phyloP scores from a whole-genome alignment of 73 alveolate species.

The Symbiodinium pilosum region DNA sequence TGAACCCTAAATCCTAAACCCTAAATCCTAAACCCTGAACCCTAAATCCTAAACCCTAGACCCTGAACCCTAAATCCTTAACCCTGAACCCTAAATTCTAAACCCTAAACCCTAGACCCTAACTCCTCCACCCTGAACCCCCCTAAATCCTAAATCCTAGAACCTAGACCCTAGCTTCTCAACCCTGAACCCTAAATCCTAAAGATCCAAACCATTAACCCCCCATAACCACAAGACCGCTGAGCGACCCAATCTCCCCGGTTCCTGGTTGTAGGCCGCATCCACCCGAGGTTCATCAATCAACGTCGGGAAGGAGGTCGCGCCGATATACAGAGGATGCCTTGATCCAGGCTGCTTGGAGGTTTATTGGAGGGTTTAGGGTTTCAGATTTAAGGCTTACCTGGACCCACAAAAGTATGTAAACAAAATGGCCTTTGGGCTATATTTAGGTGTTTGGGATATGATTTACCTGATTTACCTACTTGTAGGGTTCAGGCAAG shows the following conservation, averaged over 20 bases:
- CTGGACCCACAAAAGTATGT: no score
- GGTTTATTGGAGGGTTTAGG: neutral
- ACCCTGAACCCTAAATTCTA: neutral
- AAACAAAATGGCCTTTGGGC: no score
- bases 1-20: no score
- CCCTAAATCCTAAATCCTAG: neutral
- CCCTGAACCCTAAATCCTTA: neutral
- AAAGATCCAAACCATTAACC: neutral
- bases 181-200: neutral
- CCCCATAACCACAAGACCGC: neutral
- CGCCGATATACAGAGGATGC: slow-evolving; percentile 75
- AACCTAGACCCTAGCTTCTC: neutral
- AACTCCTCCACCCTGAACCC: neutral
- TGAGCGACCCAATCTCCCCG: no score
- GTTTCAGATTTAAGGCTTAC: no score
- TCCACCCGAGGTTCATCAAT: slow-evolving; percentile 47
- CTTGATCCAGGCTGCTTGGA: no score
- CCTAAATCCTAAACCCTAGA: no score
- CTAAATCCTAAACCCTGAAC: no score
- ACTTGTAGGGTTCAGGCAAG: neutral
- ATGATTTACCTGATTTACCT: no score
- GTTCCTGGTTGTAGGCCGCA: slow-evolving; percentile 88
- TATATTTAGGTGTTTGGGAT: no score
- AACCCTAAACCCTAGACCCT: neutral
- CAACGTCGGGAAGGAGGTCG: slow-evolving; percentile 24